A percentile compares a stretch with the other conserved stretches of the same genome.
Evolutionary conservation across 371 early-diverging fungal genomes (phyloP).

Genomic region (Haplosporangium sp.): DNA sequence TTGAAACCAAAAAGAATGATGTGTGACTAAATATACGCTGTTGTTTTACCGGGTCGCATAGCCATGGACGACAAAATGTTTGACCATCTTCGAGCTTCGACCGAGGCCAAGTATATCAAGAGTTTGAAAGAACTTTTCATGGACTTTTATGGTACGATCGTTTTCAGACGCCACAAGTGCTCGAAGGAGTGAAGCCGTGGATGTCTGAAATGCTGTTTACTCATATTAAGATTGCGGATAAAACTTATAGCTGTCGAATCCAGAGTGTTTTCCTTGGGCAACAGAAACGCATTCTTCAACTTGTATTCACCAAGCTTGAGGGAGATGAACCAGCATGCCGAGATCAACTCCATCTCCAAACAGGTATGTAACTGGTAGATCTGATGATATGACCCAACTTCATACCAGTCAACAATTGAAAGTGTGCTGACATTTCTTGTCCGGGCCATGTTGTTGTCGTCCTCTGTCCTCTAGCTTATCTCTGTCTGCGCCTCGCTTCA

Average conservation of each 20-base stretch:
- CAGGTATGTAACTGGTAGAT: slow-evolving; percentile 18
- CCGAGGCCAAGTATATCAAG: slow-evolving; percentile 70
- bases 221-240: slow-evolving; percentile 1
- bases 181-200: too few species aligned
- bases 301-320: slow-evolving; percentile 37
- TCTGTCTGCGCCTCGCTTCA: slow-evolving; percentile 84
- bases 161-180: neutral
- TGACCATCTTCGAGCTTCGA: slow-evolving; percentile 66
- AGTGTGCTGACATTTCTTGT: slow-evolving; percentile 31
- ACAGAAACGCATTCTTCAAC: slow-evolving; percentile 50
- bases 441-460: too few species aligned
- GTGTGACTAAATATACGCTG: neutral
- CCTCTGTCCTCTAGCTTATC: slow-evolving; percentile 58
- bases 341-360: slow-evolving; percentile 45
- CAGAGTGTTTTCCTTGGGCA: slow-evolving; percentile 40
- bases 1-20: neutral
- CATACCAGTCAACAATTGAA: slow-evolving; percentile 1
- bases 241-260: slow-evolving; percentile 46
- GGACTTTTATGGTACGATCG: slow-evolving; percentile 71
- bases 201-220: neutral
- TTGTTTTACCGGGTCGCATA: slow-evolving; percentile 6
- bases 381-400: slow-evolving; percentile 56
- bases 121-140: slow-evolving; percentile 85
- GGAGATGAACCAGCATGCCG: slow-evolving; percentile 29
- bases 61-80: slow-evolving; percentile 69